Evolutionary conservation across 169 alveolate species (phyloP).

Genomic region (Plasmodium billcollinsi): DNA sequence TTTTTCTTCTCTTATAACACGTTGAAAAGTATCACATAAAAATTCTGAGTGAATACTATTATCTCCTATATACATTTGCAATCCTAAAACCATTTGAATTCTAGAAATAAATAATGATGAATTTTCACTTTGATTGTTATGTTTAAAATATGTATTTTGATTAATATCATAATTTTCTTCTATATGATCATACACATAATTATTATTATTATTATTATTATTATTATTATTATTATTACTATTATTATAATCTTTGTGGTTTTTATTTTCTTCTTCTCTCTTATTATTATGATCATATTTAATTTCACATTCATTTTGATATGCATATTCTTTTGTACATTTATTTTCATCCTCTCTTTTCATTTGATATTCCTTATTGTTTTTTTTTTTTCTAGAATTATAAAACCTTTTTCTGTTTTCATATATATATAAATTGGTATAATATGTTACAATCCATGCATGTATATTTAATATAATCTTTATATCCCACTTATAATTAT

Average conservation of each 20-base stretch:
- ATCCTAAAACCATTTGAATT: slow-evolving; percentile 65
- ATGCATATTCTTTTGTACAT: too few species aligned
- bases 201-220: neutral
- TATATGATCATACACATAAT: too few species aligned
- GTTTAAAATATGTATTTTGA: neutral
- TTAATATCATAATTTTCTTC: neutral
- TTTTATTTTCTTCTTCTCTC: neutral
- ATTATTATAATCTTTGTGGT: neutral
- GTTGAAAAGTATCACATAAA: slow-evolving; percentile 55
- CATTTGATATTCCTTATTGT: neutral
- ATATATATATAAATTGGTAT: slow-evolving; percentile 48
- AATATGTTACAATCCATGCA: slow-evolving; percentile 74
- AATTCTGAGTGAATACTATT: slow-evolving; percentile 71
- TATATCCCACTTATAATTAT: slow-evolving; percentile 48
- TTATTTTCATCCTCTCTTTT: neutral
- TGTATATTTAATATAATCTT: slow-evolving; percentile 53
- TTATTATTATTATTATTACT: neutral
- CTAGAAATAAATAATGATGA: slow-evolving; percentile 36
- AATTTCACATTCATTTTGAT: too few species aligned
- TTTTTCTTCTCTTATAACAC: slow-evolving; percentile 66
- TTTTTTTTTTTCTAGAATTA: slow-evolving; percentile 2
- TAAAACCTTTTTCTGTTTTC: slow-evolving; percentile 45
- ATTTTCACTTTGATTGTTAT: neutral
- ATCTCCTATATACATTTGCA: slow-evolving; percentile 71
- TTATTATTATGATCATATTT: neutral